Conservation (phyloP, 345 rosid genomes). For the Gossypium sturtianum region DNA sequence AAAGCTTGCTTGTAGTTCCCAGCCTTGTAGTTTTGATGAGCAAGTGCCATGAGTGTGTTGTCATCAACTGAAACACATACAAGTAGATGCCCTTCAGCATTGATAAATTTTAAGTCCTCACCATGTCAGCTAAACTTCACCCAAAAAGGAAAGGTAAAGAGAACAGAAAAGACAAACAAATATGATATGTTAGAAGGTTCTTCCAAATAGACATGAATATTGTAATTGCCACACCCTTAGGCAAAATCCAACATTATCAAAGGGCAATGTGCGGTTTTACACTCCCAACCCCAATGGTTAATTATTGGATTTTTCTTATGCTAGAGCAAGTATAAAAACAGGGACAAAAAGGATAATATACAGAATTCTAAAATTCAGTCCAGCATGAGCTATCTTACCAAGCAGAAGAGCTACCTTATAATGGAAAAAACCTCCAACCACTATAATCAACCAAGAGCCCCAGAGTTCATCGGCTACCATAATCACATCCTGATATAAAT, state of each 20-base stretch:
- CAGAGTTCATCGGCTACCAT: background rate
- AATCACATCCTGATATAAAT: background rate
- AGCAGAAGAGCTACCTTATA: background rate
- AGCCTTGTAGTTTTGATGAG: slow-evolving; percentile 79
- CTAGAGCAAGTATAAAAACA: background rate
- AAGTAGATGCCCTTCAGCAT: background rate
- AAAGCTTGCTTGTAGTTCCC: slow-evolving; percentile 82
- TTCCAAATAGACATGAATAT: background rate
- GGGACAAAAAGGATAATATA: background rate
- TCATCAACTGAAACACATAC: slow-evolving; percentile 50
- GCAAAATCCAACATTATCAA: background rate
- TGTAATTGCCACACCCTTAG: background rate
- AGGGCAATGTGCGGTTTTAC: background rate
- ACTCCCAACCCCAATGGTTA: background rate
- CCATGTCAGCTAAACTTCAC: background rate
- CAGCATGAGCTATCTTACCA: background rate
- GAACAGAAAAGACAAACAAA: background rate
- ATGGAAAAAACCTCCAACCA: background rate
- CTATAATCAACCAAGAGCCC: too few relatives aligned
- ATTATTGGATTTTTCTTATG: background rate
- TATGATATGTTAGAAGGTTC: background rate
- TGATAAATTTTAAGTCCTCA: background rate
- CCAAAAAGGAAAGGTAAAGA: background rate
- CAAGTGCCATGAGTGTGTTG: slow-evolving; percentile 58
- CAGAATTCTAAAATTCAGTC: background rate